Percentiles rank a stretch among this genome's conserved stretches.
phyloP scores from a whole-genome alignment of 2,329 filamentous ascomycete species.

The Fusarium musae region DNA sequence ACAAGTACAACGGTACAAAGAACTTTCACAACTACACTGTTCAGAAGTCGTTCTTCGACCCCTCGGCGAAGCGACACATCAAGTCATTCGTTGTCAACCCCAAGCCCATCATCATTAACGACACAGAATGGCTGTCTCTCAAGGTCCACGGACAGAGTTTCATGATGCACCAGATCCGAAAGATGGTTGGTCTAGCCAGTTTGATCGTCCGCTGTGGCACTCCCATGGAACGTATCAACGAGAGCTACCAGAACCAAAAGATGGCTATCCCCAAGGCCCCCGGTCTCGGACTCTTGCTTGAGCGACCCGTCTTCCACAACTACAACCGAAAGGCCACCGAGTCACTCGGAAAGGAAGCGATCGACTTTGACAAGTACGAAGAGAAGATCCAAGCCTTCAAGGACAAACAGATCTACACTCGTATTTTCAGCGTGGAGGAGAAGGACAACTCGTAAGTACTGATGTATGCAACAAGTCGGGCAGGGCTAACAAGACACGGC shows the following conservation, averaged over 20 bases:
- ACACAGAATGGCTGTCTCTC: conserved; percentile 94
- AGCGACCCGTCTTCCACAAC: conserved; percentile 88
- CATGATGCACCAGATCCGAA: conserved; percentile 99
- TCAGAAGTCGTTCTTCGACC: conserved; percentile 82
- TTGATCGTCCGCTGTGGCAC: conserved; percentile 86
- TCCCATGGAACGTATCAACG: conserved; percentile 74
- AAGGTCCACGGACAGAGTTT: conserved; percentile 98
- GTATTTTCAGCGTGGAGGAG: conserved; percentile 91
- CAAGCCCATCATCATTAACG: conserved; percentile 83
- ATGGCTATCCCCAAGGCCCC: conserved; percentile 96
- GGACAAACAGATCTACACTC: conserved; percentile 88
- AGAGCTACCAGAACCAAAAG: conserved; percentile 77
- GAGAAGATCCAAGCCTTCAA: conserved; percentile 89
- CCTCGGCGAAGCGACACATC: conserved; percentile 89
- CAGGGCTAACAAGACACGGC: conserved; percentile 24
- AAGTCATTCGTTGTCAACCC: conserved; percentile 86
- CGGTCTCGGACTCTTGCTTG: conserved; percentile 85
- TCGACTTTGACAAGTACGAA: conserved; percentile 83
- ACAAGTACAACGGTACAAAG: conserved; percentile 81
- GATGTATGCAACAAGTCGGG: background rate
- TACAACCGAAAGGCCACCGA: conserved; percentile 82
- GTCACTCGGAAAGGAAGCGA: conserved; percentile 71
- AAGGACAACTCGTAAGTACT: conserved; percentile 81
- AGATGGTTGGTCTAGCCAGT: conserved; percentile 96
- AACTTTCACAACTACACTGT: conserved; percentile 99